Percentiles rank a stretch among this genome's conserved stretches.
These are phyloP conservation scores for Ganoderma lingzhi DNA, from an alignment of 1,284 basidiomycete species.

Conservation along the genomic window DNA sequence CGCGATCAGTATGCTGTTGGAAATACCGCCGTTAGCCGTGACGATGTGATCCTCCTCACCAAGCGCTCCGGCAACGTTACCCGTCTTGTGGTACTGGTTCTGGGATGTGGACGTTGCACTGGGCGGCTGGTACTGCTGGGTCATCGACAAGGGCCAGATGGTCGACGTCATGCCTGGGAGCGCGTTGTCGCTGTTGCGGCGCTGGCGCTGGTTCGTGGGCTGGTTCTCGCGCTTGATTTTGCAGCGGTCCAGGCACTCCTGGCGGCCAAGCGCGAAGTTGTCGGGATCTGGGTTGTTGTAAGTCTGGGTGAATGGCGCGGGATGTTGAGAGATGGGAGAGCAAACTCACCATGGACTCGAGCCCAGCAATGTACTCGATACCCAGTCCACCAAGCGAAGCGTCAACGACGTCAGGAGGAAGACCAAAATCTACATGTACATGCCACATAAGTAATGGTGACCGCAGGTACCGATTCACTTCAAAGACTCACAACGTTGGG, in stretches of 20 bases:
- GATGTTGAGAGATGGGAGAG: neutral
- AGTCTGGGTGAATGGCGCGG: neutral
- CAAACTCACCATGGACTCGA: conserved; percentile 38
- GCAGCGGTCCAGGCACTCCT: conserved; percentile 45
- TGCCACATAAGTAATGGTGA: neutral
- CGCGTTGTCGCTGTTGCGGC: conserved; percentile 43
- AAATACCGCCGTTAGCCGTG: conserved; percentile 52
- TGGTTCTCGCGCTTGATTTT: conserved; percentile 40
- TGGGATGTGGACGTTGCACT: conserved; percentile 19
- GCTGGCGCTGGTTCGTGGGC: conserved; percentile 44
- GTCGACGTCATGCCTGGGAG: conserved; percentile 32
- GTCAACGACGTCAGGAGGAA: conserved; percentile 45
- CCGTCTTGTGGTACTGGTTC: conserved; percentile 31
- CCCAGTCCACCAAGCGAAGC: conserved; percentile 46
- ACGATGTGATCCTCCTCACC: conserved; percentile 24
- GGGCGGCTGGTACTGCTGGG: conserved; percentile 17
- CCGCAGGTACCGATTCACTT: neutral
- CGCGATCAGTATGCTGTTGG: conserved; percentile 49
- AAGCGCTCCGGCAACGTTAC: conserved; percentile 31
- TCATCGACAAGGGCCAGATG: conserved; percentile 20
- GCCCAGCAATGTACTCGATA: conserved; percentile 41
- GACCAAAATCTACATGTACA: conserved; percentile 40
- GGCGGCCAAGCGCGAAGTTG: conserved; percentile 43
- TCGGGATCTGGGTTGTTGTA: conserved; percentile 41
- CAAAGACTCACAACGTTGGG: conserved; percentile 42